Evolutionary conservation across 768 basidiomycete species (phyloP).

Genomic region (Myochromella boudieri): DNA sequence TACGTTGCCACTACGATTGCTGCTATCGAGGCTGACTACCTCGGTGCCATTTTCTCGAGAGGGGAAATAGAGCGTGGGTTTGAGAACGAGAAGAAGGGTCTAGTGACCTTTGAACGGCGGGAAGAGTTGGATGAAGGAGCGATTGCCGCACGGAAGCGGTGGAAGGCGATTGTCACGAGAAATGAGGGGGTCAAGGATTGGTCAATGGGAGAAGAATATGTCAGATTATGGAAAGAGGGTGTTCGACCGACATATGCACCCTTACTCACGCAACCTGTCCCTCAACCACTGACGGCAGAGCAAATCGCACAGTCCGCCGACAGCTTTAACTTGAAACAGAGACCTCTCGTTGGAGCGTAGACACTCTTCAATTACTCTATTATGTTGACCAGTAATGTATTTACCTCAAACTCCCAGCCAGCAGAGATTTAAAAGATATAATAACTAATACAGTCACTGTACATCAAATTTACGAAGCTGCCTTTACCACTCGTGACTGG

Average conservation of each 20-base stretch:
- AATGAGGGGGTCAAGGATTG: constrained; percentile 49
- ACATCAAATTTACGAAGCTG: constrained; percentile 22
- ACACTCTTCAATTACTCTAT: background rate
- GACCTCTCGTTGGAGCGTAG: no score
- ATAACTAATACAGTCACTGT: constrained; percentile 12
- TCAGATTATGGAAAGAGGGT: constrained; percentile 70
- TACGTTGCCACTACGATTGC: constrained; percentile 78
- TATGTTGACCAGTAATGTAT: background rate
- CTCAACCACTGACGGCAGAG: constrained; percentile 10
- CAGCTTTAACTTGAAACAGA: background rate
- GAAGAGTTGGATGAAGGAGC: constrained; percentile 59
- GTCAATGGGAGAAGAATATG: constrained; percentile 75
- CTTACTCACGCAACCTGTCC: constrained; percentile 42
- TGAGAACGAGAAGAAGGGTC: constrained; percentile 57
- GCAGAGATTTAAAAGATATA: constrained; percentile 1
- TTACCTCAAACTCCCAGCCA: background rate
- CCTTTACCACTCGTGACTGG: constrained; percentile 56
- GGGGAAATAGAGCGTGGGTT: constrained; percentile 63
- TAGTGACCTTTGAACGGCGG: constrained; percentile 59
- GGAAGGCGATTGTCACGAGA: constrained; percentile 65
- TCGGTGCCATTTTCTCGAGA: constrained; percentile 64
- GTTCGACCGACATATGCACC: constrained; percentile 67
- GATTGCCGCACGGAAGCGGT: constrained; percentile 68
- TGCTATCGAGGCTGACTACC: constrained; percentile 72
- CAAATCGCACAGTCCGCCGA: constrained; percentile 6